Base-by-base conservation (phyloP, 2,329 filamentous ascomycete species). In the Penicillium sp. region DNA sequence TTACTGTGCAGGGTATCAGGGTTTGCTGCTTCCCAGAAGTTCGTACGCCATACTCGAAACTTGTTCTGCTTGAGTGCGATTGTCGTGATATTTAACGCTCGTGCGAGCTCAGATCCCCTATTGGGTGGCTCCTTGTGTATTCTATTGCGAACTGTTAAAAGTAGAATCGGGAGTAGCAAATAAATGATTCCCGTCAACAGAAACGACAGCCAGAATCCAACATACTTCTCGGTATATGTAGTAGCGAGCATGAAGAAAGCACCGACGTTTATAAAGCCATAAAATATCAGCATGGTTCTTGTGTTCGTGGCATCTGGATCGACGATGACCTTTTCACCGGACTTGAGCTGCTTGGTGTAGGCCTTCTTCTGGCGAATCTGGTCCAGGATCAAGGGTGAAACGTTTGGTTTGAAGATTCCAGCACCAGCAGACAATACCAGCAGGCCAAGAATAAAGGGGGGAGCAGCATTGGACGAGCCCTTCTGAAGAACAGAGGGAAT, bases 231-330 rank as follows among this genome's bases (percentile, higher is more conserved):
- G 0, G 70, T 57, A 32, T 78, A 79, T 0, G 73, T 74, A 12
- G 73, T 29, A 29, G 27, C 69, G 21, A 77, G 58, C 50, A 62
- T 63, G 65, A 68, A 50, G 27, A 74, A 68, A n/a, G 68, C 69
- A 27, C 72, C 72, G 1, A 73, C 55, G 21, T 69, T 69, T 13
- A 68, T 56, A 15, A 68, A 62, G 0, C 63, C 61, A 41, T 75
- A 75, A 55, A 75, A 75, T 18, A 70, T 59, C 0, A 75, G 57
- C 66, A 69, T 67, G 8, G 68, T 66, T 3, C 72, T 65, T 29
- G 68, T 71, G 2, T 76, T 67, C 0, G 77, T 80, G 3, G 70
- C 67, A 58, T 78, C 76, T 0, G 77, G 78, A 47, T 80, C 78
- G 16, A 80, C 73, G 32, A 80, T 73, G 37, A 78, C 75, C 55